Conservation (phyloP, 768 basidiomycete genomes). For the Ephemerocybe angulata region DNA sequence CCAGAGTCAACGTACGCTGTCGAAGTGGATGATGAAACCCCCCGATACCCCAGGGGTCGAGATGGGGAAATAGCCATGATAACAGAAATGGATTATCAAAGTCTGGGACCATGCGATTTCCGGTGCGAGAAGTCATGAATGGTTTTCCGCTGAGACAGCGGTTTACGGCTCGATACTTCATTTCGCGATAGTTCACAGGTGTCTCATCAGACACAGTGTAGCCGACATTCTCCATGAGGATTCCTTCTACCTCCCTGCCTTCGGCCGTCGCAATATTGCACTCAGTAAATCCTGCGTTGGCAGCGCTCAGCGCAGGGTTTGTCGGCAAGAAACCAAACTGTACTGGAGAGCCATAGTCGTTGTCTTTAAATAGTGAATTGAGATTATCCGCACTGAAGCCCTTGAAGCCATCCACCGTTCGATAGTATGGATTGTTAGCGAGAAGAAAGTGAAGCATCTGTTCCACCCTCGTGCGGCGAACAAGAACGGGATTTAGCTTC, state of each 20-base stretch:
- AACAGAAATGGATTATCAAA: slow-evolving; percentile 9
- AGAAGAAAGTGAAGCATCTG: slow-evolving; percentile 10
- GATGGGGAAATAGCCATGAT: slow-evolving; percentile 14
- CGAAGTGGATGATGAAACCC: slow-evolving; percentile 13
- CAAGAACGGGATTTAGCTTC: slow-evolving; percentile 8
- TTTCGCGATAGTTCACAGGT: slow-evolving; percentile 1
- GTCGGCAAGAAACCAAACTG: not conserved
- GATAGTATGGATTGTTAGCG: slow-evolving; percentile 8
- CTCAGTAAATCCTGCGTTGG: slow-evolving; percentile 6
- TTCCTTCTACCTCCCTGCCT: not conserved
- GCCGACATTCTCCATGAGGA: slow-evolving; percentile 18
- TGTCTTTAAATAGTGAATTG: not conserved
- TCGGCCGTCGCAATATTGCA: not conserved
- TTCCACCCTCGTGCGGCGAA: slow-evolving; percentile 8
- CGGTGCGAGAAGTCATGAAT: slow-evolving; percentile 3
- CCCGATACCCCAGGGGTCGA: slow-evolving; percentile 15
- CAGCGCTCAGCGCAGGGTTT: slow-evolving; percentile 4
- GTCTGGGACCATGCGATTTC: slow-evolving; percentile 4
- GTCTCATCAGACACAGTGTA: slow-evolving; percentile 17
- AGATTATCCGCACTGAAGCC: slow-evolving; percentile 7
- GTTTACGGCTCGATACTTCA: slow-evolving; percentile 11
- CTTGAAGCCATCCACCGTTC: not conserved
- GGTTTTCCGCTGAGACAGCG: slow-evolving; percentile 6
- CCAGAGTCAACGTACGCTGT: not conserved
- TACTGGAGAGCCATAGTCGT: slow-evolving; percentile 5